Base-by-base conservation (phyloP, 1,284 basidiomycete species). In the Fistulina hepatica region DNA sequence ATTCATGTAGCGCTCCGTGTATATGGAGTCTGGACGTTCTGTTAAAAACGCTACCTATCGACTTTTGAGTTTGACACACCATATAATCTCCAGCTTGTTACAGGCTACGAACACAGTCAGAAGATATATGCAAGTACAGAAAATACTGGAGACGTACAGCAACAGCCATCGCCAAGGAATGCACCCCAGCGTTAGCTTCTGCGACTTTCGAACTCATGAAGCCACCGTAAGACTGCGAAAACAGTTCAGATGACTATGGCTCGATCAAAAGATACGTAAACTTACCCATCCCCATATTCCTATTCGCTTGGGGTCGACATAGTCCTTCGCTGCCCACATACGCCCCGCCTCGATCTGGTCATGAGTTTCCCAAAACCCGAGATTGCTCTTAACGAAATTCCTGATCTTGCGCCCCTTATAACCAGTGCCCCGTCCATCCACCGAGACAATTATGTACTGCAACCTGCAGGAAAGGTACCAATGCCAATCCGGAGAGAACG, bases 1-100 rank as follows among this genome's bases (percentile, higher is more conserved):
- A 49, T 81, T 80, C 90, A 97, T 92, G 66, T 97, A 97, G n/a
- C 94, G 79, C 53, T 97, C 93, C 2, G 94, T 97, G 57, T 92
- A 91, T 38, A 92, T 78, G 5, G 85, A 81, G 60, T 86, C 84
- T 85, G 52, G 24, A 44, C 28, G 32, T 20, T 20, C 32, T 41
- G 46, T 33, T 22, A 43, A 38, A 33, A 27, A 16, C 25, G 30
- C n/a, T n/a, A n/a, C n/a, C n/a, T n/a, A 33, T 52, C 54, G 27
- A 45, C 48, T 47, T 11, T 13, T 15, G 24, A 11, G 21, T 28
- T 10, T 15, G 8, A 36, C 21, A 60, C 51, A 81, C 80, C 86
- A 53, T 93, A 93, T 45, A 88, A 60, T 26, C 69, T 68, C 89
- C 86, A 92, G 52, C 84, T 84, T 1, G 82, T 86, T 31, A 91